Evolutionary conservation across 805 yeast genomes (phyloP).

Genomic region (Alloascoidea hylecoeti): DNA sequence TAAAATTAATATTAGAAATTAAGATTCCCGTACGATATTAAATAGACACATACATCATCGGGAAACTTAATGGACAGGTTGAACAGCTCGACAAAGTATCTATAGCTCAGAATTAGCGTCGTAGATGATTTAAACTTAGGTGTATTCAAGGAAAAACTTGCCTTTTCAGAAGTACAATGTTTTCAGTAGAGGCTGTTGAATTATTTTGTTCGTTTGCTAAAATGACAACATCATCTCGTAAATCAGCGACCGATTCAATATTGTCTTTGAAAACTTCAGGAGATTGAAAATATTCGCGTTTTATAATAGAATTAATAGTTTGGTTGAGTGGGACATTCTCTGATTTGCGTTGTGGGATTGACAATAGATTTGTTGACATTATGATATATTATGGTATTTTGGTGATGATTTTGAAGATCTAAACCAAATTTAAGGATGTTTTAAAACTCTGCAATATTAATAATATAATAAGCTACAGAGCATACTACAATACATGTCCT

Average conservation of each 20-base stretch:
- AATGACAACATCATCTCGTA: constrained; percentile 27
- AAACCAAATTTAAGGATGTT: too few species aligned
- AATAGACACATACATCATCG: constrained; percentile 25
- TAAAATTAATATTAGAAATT: constrained; percentile 4
- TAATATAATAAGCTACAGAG: too few species aligned
- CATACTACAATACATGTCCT: too few species aligned
- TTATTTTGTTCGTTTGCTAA: neutral
- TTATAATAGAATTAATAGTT: constrained; percentile 20
- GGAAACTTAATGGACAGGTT: constrained; percentile 46
- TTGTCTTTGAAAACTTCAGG: constrained; percentile 15
- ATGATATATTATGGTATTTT: too few species aligned
- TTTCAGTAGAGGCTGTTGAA: neutral
- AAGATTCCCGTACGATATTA: constrained; percentile 1
- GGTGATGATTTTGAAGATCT: too few species aligned
- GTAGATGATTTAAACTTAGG: neutral
- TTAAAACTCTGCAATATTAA: too few species aligned
- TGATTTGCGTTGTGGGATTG: constrained; percentile 24
- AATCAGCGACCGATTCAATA: constrained; percentile 23
- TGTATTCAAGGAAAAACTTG: constrained; percentile 14
- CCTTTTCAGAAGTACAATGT: constrained; percentile 16
- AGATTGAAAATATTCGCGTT: constrained; percentile 23
- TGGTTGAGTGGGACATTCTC: constrained; percentile 19
- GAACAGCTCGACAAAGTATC: constrained; percentile 32
- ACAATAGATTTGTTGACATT: constrained; percentile 22
- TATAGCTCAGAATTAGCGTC: constrained; percentile 18